These are phyloP conservation scores for Saprolegnia diclina DNA, from an alignment of 352 stramenopile species.

Conservation along the genomic window DNA sequence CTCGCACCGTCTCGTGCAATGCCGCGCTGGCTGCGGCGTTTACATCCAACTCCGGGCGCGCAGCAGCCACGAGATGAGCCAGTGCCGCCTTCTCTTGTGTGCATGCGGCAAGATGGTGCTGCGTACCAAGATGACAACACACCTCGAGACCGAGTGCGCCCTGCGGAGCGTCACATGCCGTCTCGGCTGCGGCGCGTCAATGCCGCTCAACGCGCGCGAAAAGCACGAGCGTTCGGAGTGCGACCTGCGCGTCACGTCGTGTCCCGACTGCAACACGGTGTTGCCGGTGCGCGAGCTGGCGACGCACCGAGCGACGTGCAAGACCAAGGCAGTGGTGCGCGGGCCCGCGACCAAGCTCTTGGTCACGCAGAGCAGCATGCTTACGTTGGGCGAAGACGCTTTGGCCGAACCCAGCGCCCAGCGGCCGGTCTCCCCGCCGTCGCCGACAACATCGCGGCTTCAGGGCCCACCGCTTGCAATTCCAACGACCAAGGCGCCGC, in stretches of 20 bases:
- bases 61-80: slow-evolving; percentile 61
- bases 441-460: neutral
- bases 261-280: slow-evolving; percentile 31
- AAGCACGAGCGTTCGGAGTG: slow-evolving; percentile 57
- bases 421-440: neutral
- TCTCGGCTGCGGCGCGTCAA: slow-evolving; percentile 34
- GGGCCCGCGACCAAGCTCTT: neutral
- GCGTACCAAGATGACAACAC: slow-evolving; percentile 41
- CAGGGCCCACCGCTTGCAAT: neutral
- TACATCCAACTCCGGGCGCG: slow-evolving; percentile 45
- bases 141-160: slow-evolving; percentile 28
- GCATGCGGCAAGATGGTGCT: slow-evolving; percentile 60
- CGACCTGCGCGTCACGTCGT: slow-evolving; percentile 35
- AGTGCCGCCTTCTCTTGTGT: slow-evolving; percentile 60
- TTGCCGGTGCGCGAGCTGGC: neutral
- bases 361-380: too few species aligned
- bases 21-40: slow-evolving; percentile 45
- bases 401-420: too few species aligned
- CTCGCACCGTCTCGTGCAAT: slow-evolving; percentile 42
- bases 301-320: neutral
- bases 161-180: slow-evolving; percentile 42
- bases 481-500: neutral
- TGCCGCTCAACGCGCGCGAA: slow-evolving; percentile 38
- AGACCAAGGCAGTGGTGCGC: neutral
- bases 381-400: too few species aligned